Percentiles rank a stretch among this genome's conserved stretches.
These are phyloP conservation scores for Clarireedia homoeocarpa DNA, from an alignment of 2,329 filamentous ascomycete species.

Conservation along the genomic window DNA sequence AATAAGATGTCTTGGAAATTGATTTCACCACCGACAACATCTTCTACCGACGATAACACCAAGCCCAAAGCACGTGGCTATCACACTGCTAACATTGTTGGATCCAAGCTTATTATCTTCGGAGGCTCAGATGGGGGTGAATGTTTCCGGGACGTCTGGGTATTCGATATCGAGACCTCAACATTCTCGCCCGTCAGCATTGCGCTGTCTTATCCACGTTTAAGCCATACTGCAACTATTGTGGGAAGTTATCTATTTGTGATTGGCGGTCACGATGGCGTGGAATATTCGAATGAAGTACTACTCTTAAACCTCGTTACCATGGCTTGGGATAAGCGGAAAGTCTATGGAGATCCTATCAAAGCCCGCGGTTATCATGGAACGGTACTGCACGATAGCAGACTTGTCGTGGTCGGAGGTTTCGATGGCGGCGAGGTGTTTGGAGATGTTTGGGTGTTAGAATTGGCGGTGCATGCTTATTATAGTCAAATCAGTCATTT, in stretches of 20 bases:
- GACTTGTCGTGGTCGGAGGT: slow-evolving; percentile 56
- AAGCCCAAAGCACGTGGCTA: slow-evolving; percentile 60
- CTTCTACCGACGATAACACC: slow-evolving; percentile 38
- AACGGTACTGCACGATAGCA: slow-evolving; percentile 56
- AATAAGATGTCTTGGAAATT: slow-evolving; percentile 62
- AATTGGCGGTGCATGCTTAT: slow-evolving; percentile 62
- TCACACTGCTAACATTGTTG: slow-evolving; percentile 67
- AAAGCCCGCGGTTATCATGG: slow-evolving; percentile 60
- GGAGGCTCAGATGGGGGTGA: slow-evolving; percentile 63
- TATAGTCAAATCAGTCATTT: slow-evolving; percentile 70
- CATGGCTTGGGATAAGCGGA: slow-evolving; percentile 65
- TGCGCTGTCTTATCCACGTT: slow-evolving; percentile 51
- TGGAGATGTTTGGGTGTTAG: slow-evolving; percentile 58
- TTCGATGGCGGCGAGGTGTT: slow-evolving; percentile 63
- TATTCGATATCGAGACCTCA: slow-evolving; percentile 59
- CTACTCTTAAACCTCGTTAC: slow-evolving; percentile 62
- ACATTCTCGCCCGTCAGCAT: slow-evolving; percentile 53
- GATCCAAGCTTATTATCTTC: slow-evolving; percentile 63
- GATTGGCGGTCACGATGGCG: slow-evolving; percentile 61
- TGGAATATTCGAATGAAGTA: slow-evolving; percentile 62
- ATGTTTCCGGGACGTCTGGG: slow-evolving; percentile 67
- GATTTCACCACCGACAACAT: slow-evolving; percentile 38
- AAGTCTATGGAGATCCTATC: slow-evolving; percentile 55
- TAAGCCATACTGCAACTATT: slow-evolving; percentile 62
- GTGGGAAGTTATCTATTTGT: slow-evolving; percentile 65